These are phyloP conservation scores for Fusarium oxysporum DNA, from an alignment of 2,329 filamentous ascomycete species.

Conservation along the genomic window DNA sequence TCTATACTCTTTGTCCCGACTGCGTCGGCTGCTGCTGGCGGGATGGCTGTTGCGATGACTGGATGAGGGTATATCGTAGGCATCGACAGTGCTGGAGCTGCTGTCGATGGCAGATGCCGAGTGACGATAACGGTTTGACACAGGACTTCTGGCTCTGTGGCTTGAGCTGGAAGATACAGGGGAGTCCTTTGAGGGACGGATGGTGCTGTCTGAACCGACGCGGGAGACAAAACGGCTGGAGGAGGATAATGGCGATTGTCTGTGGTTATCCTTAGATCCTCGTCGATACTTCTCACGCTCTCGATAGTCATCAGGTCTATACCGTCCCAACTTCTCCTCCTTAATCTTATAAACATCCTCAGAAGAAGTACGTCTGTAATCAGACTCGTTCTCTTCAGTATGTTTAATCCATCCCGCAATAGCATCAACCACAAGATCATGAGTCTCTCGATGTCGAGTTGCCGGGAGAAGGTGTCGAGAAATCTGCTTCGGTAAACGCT, in stretches of 20 bases:
- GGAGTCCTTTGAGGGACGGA: constrained; percentile 29
- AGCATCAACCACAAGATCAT: constrained; percentile 70
- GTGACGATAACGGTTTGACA: constrained; percentile 38
- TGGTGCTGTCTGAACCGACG: constrained; percentile 30
- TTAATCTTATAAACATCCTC: constrained; percentile 34
- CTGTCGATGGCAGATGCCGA: constrained; percentile 30
- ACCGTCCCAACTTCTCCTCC: constrained; percentile 29
- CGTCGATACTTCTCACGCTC: constrained; percentile 33
- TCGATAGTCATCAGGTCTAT: constrained; percentile 37
- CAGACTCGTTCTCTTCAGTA: constrained; percentile 32
- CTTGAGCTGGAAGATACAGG: constrained; percentile 16
- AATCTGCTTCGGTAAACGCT: constrained; percentile 83
- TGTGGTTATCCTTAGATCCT: constrained; percentile 33
- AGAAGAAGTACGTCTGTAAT: constrained; percentile 15
- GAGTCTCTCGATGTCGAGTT: constrained; percentile 64
- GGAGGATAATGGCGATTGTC: constrained; percentile 19
- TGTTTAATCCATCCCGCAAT: constrained; percentile 59
- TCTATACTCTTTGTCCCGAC: constrained; percentile 46
- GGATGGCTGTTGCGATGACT: constrained; percentile 17
- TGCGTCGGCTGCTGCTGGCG: constrained; percentile 29
- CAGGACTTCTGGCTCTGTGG: constrained; percentile 36
- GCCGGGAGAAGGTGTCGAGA: constrained; percentile 78
- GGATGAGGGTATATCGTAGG: constrained; percentile 25
- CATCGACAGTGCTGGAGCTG: constrained; percentile 15
- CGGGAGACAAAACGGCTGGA: constrained; percentile 29